phyloP scores from a whole-genome alignment of 257 asterid genomes.

The Euphrasia confusa region DNA sequence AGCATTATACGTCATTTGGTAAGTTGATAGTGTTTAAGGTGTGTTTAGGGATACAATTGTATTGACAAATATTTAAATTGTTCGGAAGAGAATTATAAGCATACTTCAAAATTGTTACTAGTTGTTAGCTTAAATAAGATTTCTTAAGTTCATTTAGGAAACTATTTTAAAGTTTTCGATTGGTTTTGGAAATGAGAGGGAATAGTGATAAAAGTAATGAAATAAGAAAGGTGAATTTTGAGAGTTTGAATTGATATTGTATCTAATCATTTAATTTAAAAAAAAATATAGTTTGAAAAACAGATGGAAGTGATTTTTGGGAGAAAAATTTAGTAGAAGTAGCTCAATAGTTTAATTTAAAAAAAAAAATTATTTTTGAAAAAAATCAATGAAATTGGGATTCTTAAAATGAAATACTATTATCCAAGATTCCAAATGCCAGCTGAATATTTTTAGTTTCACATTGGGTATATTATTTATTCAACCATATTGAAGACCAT shows the following conservation, averaged over 20 bases:
- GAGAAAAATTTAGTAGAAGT: no score
- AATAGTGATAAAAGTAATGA: no score
- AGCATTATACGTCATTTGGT: conserved; percentile 70
- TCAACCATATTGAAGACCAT: not conserved
- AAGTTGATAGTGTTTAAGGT: conserved; percentile 26
- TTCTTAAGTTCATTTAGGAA: not conserved
- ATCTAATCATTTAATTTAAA: no score
- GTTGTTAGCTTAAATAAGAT: not conserved
- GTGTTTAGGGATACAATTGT: not conserved
- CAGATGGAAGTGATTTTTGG: no score
- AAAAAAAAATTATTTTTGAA: no score
- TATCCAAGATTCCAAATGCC: no score
- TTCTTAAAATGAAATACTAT: no score
- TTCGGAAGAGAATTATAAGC: not conserved
- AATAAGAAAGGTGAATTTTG: no score
- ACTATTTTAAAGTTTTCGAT: not conserved
- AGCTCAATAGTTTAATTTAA: no score
- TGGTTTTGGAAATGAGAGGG: not conserved
- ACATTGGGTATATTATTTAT: not conserved
- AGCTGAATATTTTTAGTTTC: conserved; percentile 4
- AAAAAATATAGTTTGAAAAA: no score
- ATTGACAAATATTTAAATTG: not conserved
- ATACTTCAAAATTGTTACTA: not conserved
- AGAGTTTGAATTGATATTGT: no score
- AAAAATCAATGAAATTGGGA: no score